Percentiles rank a stretch among this genome's conserved stretches.
Conservation (phyloP, 805 yeast species). For the Suhomyces pyralidae region DNA sequence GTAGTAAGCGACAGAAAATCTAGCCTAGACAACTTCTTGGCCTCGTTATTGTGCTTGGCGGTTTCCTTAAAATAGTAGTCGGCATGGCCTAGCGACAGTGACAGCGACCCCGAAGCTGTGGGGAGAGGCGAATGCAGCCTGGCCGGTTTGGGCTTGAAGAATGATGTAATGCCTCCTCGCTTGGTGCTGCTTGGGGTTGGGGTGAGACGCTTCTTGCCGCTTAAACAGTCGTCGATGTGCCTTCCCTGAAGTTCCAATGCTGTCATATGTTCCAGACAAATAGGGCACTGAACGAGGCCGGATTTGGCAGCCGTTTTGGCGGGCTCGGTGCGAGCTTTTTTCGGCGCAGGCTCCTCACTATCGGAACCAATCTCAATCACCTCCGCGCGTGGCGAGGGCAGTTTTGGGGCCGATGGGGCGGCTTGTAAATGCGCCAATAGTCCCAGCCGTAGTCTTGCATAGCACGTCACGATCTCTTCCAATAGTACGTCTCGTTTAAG, state of each 20-base stretch:
- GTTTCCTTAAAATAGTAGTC: constrained; percentile 31
- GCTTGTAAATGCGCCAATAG: constrained; percentile 13
- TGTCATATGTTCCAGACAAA: constrained; percentile 57
- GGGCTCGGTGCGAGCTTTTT: constrained; percentile 7
- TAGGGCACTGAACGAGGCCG: constrained; percentile 60
- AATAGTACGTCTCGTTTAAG: constrained; percentile 62
- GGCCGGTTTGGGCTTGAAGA: constrained; percentile 20
- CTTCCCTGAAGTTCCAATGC: constrained; percentile 51
- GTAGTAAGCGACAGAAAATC: constrained; percentile 61
- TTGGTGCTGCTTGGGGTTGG: not conserved
- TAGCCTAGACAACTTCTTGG: constrained; percentile 54
- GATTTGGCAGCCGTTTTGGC: constrained; percentile 13
- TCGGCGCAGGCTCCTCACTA: constrained; percentile 3
- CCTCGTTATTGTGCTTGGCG: constrained; percentile 22
- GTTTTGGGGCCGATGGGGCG: constrained; percentile 2
- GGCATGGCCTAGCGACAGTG: constrained; percentile 17
- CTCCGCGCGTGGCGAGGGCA: constrained; percentile 7
- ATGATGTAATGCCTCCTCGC: constrained; percentile 24
- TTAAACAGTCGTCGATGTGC: constrained; percentile 64
- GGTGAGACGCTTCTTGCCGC: constrained; percentile 17
- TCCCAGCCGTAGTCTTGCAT: constrained; percentile 39
- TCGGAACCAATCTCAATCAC: constrained; percentile 15
- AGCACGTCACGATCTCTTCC: constrained; percentile 67
- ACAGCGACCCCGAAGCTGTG: not conserved
- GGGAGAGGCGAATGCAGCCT: not conserved